A percentile compares a stretch with the other conserved stretches of the same genome.
These are phyloP conservation scores for Cystofilobasidium macerans DNA, from an alignment of 768 basidiomycete species.

Conservation along the genomic window DNA sequence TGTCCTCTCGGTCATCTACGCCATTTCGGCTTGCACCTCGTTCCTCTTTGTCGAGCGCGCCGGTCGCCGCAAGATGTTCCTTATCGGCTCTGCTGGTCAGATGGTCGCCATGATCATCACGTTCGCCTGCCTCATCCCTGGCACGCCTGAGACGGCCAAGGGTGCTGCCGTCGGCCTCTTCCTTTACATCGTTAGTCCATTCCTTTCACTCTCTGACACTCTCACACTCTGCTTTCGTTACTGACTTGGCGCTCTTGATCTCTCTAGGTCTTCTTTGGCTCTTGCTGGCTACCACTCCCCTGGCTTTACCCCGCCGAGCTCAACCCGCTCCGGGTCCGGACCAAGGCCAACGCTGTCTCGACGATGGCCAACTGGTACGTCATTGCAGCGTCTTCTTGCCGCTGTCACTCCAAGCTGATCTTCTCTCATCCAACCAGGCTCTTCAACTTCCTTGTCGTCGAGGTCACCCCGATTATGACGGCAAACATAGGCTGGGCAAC, in stretches of 20 bases:
- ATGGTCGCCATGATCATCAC: constrained; percentile 39
- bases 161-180: constrained; percentile 43
- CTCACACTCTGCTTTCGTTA: background rate
- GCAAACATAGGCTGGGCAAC: constrained; percentile 26
- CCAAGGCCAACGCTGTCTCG: constrained; percentile 41
- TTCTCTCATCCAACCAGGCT: constrained; percentile 14
- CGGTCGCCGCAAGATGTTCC: constrained; percentile 42
- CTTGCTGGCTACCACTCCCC: constrained; percentile 36
- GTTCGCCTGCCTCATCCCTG: constrained; percentile 28
- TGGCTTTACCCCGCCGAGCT: constrained; percentile 44
- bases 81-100: constrained; percentile 42
- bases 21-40: constrained; percentile 36
- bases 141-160: constrained; percentile 31
- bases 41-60: constrained; percentile 40
- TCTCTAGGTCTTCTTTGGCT: constrained; percentile 2
- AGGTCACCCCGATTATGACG: constrained; percentile 5
- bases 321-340: constrained; percentile 41
- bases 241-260: too few species aligned
- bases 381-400: background rate
- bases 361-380: constrained; percentile 34
- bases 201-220: constrained; percentile 27
- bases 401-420: background rate
- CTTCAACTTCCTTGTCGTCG: constrained; percentile 39
- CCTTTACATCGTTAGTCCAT: constrained; percentile 39
- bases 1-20: constrained; percentile 39